Conservation (phyloP, 1,284 basidiomycete species). For the Trichosporon coremiiforme region DNA sequence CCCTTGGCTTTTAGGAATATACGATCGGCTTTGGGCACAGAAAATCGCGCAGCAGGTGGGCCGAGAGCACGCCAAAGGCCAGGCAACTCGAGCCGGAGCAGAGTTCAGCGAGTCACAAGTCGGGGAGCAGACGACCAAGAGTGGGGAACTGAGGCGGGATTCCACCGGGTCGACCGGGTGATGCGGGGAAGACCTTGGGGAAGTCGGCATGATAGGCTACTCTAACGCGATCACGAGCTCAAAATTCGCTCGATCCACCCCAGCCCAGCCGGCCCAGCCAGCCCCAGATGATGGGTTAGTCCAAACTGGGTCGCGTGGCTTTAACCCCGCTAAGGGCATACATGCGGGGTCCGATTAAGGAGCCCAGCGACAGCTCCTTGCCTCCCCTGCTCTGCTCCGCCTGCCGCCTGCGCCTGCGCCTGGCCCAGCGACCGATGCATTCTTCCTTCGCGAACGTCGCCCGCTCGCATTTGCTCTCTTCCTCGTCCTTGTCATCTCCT, state of each 20-base stretch:
- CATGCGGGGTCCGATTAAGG: constrained; percentile 14
- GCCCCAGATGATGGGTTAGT: background rate
- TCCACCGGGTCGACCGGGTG: background rate
- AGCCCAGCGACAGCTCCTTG: background rate
- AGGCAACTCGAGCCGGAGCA: background rate
- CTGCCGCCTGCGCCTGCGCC: background rate
- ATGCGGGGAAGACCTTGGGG: background rate
- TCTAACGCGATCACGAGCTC: background rate
- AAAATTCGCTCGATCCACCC: background rate
- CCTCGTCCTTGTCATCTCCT: constrained; percentile 2
- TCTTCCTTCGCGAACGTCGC: constrained; percentile 1
- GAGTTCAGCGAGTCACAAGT: background rate
- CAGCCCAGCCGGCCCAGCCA: background rate
- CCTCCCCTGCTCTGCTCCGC: background rate
- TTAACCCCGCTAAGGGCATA: constrained; percentile 8
- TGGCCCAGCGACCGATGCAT: background rate
- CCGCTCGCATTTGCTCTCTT: constrained; percentile 2
- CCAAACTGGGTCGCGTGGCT: constrained; percentile 16
- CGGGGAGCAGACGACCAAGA: background rate
- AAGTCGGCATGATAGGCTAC: background rate
- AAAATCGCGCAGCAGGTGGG: no score
- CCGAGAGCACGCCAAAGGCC: background rate
- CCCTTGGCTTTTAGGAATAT: no score
- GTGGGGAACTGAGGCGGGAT: background rate
- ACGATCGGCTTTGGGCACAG: no score